Evolutionary conservation across 1,284 basidiomycete species (phyloP).

Genomic region (Takashimella koratensis): DNA sequence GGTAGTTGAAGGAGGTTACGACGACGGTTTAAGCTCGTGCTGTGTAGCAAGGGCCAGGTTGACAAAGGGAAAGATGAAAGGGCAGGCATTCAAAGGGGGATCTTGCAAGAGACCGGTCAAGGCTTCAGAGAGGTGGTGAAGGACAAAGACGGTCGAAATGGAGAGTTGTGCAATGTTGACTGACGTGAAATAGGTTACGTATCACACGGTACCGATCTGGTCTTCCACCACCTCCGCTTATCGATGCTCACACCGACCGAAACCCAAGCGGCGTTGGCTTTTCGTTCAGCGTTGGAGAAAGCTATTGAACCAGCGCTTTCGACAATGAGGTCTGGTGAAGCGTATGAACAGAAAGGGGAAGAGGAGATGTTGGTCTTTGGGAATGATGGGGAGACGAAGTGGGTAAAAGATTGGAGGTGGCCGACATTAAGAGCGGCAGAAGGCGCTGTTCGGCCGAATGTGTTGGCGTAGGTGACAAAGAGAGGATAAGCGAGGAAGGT

Average conservation of each 20-base stretch:
- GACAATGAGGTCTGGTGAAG: constrained; percentile 44
- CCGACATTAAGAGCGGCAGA: constrained; percentile 22
- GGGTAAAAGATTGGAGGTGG: constrained; percentile 57
- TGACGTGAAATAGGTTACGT: too few relatives aligned
- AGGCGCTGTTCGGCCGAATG: neutral
- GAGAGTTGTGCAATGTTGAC: too few relatives aligned
- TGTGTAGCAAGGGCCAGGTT: too few relatives aligned
- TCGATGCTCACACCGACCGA: constrained; percentile 52
- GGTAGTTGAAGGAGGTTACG: too few relatives aligned
- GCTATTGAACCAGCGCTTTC: constrained; percentile 45
- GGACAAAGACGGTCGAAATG: too few relatives aligned
- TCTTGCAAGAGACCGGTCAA: too few relatives aligned
- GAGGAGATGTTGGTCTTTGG: constrained; percentile 54
- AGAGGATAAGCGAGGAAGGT: too few relatives aligned
- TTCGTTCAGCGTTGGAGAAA: constrained; percentile 54
- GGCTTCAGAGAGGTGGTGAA: too few relatives aligned
- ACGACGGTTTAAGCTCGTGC: too few relatives aligned
- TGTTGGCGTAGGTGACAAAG: neutral
- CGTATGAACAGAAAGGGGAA: constrained; percentile 16
- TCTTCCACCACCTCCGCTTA: constrained; percentile 53
- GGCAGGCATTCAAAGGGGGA: too few relatives aligned
- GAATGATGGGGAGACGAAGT: constrained; percentile 56
- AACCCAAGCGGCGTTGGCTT: constrained; percentile 52
- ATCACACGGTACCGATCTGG: constrained; percentile 63
- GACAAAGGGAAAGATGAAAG: too few relatives aligned